These are phyloP conservation scores for Boletus subparvulus DNA, from an alignment of 768 basidiomycete genomes.

Conservation along the genomic window DNA sequence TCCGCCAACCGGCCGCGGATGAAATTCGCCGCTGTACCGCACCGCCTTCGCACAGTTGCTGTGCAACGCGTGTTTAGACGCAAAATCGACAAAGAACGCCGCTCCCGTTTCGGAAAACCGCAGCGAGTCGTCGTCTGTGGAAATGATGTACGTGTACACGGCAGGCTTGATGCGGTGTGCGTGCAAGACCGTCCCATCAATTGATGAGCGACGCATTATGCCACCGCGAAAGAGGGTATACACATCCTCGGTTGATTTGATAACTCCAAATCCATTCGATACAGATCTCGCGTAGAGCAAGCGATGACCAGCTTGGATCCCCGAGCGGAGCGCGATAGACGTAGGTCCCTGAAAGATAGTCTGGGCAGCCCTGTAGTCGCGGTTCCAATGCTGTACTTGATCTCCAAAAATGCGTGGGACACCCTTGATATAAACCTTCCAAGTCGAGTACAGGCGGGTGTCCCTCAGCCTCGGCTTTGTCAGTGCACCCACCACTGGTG, in stretches of 20 bases:
- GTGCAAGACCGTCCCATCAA: conserved; percentile 15
- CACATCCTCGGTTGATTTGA: conserved; percentile 50
- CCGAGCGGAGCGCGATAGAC: conserved; percentile 61
- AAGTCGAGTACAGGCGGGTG: conserved; percentile 70
- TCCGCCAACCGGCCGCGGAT: conserved; percentile 67
- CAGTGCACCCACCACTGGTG: conserved; percentile 64
- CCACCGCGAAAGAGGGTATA: conserved; percentile 52
- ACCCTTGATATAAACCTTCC: conserved; percentile 69
- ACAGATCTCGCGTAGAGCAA: conserved; percentile 72
- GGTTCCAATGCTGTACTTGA: conserved; percentile 64
- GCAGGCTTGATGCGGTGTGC: conserved; percentile 68
- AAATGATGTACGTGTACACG: conserved; percentile 84
- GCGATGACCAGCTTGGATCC: conserved; percentile 70
- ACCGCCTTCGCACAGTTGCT: conserved; percentile 67
- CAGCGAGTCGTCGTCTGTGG: conserved; percentile 69
- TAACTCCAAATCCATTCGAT: conserved; percentile 59
- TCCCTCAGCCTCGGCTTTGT: conserved; percentile 64
- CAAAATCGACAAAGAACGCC: conserved; percentile 84
- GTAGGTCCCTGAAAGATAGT: conserved; percentile 64
- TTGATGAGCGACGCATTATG: conserved; percentile 5
- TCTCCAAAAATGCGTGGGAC: conserved; percentile 60
- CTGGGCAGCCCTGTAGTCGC: conserved; percentile 65
- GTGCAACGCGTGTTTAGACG: conserved; percentile 85
- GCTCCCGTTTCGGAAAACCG: conserved; percentile 87
- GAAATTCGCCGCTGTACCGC: conserved; percentile 78